Base-by-base conservation (phyloP, 345 rosid species). In the Moringa oleifera region DNA sequence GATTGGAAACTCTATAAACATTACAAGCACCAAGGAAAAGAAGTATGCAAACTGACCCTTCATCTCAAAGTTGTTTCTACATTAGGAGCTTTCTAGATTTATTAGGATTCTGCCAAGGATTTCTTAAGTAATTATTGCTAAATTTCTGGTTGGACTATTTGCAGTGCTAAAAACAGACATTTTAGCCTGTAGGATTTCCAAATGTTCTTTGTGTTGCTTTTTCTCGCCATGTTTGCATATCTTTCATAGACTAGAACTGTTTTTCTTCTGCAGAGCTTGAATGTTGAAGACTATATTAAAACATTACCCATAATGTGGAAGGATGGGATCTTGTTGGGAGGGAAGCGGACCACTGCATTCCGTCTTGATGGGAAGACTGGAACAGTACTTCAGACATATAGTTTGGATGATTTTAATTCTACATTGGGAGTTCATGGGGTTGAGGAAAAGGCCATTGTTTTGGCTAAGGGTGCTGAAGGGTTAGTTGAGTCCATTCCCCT, bases 361-460 rank as follows among this genome's bases (percentile, higher is more conserved):
- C 75, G 73, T 41, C 73, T 88, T 71, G 90, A 85, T 59, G 82
- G 80, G 46, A 79, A 68, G 70, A 79, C 87, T 0, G 95, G 95
- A 23, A 80, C 61, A 45, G 61, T 85, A 56, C 65, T 85, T 20
- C 70, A 56, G 45, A 75, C 80, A 65, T 82, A 63, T 51, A 65
- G 62, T 51, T 66, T 75, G 28, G 84, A 66, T 19, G 74, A 79
- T 65, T 41, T 74, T 0, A 53, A 80, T 17, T 66, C 81, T 22
- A 55, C 25, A 11, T 41, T 60, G 25, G 55, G 62, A 5, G 61
- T 66, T 55, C 69, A 25, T 55, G 51, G 61, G 7, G 72, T 58
- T 64, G 77, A 71, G 51, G 75, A 59, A 11, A 72, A 77, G 46
- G 62, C 58, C 53, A 65, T 74, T 53, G 28, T 67, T 18, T 51